Percentiles rank a stretch among this genome's conserved stretches.
Evolutionary conservation across 306 rosid species (phyloP).

Genomic region (Quercus ilex): DNA sequence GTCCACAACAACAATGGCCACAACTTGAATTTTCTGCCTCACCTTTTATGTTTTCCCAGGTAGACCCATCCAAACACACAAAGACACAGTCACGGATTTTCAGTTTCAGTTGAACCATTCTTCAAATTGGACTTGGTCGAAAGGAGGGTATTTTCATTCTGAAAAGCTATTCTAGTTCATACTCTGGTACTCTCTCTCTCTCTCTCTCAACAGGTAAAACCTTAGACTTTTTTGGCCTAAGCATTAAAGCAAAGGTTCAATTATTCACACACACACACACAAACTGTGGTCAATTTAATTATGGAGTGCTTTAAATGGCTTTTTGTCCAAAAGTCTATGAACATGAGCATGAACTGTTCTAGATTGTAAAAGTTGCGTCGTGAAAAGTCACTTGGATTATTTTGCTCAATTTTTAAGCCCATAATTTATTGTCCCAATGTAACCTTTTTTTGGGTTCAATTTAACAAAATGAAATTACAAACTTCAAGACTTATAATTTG

Average conservation of each 20-base stretch:
- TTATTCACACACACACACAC: not conserved
- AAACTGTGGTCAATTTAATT: not conserved
- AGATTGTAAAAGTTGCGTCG: too few species aligned
- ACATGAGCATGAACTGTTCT: too few species aligned
- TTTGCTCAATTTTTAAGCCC: too few species aligned
- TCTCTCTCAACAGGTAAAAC: not conserved
- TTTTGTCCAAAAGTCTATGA: not conserved
- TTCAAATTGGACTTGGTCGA: not conserved
- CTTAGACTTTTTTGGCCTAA: not conserved
- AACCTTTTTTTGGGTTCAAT: too few species aligned
- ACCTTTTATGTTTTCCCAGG: not conserved
- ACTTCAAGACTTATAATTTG: not conserved
- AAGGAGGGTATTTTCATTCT: slow-evolving; percentile 1
- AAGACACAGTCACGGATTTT: not conserved
- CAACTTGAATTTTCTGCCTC: not conserved
- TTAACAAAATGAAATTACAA: too few species aligned
- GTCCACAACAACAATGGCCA: not conserved
- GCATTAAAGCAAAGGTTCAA: not conserved
- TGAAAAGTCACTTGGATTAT: too few species aligned
- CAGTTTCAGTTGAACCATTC: not conserved
- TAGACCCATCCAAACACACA: not conserved
- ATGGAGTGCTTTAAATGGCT: not conserved
- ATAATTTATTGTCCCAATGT: too few species aligned
- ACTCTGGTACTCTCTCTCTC: not conserved
- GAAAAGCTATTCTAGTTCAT: not conserved